These are phyloP conservation scores for Onygenales sp. DNA, from an alignment of 2,329 filamentous ascomycete species.

Conservation along the genomic window DNA sequence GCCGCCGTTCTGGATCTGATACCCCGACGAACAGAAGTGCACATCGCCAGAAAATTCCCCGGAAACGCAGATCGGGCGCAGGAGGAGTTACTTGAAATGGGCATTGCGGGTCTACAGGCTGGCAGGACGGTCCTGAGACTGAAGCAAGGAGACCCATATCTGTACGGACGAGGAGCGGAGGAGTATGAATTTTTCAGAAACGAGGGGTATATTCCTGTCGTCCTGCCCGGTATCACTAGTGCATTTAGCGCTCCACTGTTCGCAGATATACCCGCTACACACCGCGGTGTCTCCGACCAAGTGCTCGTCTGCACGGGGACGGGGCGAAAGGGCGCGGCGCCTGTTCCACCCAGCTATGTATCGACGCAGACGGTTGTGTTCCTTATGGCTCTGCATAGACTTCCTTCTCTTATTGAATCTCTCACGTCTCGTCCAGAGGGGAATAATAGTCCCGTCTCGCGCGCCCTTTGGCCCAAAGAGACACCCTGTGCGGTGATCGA, in stretches of 20 bases:
- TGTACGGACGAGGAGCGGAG: slow-evolving; percentile 91
- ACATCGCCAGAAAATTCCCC: slow-evolving; percentile 94
- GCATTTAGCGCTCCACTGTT: slow-evolving; percentile 82
- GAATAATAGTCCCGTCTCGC: slow-evolving; percentile 17
- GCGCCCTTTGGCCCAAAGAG: slow-evolving; percentile 54
- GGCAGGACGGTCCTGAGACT: slow-evolving; percentile 78
- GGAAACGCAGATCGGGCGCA: slow-evolving; percentile 93
- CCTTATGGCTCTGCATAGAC: slow-evolving; percentile 86
- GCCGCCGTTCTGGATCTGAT: slow-evolving; percentile 79
- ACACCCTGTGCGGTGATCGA: slow-evolving; percentile 92
- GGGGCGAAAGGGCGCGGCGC: slow-evolving; percentile 76
- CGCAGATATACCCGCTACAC: slow-evolving; percentile 76
- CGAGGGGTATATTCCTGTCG: slow-evolving; percentile 59
- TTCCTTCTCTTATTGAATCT: slow-evolving; percentile 62
- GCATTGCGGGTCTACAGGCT: slow-evolving; percentile 55
- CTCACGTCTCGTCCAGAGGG: slow-evolving; percentile 40
- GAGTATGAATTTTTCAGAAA: slow-evolving; percentile 76
- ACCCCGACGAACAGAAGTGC: slow-evolving; percentile 76
- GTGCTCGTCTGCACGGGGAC: slow-evolving; percentile 95
- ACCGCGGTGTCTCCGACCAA: slow-evolving; percentile 83
- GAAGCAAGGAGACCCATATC: slow-evolving; percentile 94
- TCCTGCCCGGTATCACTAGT: slow-evolving; percentile 84
- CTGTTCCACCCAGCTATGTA: slow-evolving; percentile 71
- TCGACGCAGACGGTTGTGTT: slow-evolving; percentile 77
- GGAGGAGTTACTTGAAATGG: slow-evolving; percentile 73